Percentiles rank a stretch among this genome's conserved stretches.
Conservation (phyloP, 73 alveolate species). For the Tetrahymena borealis region DNA sequence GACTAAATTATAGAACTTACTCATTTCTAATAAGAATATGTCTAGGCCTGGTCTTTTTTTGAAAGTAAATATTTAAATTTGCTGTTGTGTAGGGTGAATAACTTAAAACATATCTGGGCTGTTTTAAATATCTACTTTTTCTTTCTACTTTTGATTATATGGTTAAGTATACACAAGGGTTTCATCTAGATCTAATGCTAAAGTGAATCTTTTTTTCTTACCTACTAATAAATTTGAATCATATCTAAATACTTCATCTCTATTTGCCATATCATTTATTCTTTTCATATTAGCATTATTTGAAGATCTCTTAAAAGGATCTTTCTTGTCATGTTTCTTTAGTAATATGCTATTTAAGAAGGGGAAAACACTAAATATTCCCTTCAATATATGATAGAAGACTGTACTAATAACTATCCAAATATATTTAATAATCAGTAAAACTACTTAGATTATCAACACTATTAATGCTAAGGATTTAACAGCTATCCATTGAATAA, state of each 20-base stretch:
- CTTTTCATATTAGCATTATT: background rate
- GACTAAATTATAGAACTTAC: background rate
- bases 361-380: background rate
- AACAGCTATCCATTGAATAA: background rate
- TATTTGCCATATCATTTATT: background rate
- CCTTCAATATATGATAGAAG: background rate
- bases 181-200: background rate
- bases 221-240: background rate
- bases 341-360: background rate
- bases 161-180: background rate
- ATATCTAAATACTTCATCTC: background rate
- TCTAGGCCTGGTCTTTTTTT: background rate
- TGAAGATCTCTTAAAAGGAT: background rate
- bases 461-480: background rate
- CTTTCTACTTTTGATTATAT: background rate
- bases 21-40: background rate
- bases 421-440: background rate
- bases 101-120: background rate
- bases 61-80: background rate
- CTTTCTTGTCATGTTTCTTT: background rate
- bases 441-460: background rate
- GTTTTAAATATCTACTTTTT: background rate
- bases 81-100: background rate
- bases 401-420: background rate
- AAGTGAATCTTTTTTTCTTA: background rate